Evolutionary conservation across 805 yeast genomes (phyloP), one percentile per base, ranked within the genome.

Genomic region (Saccharomyces kudriavzevii): DNA sequence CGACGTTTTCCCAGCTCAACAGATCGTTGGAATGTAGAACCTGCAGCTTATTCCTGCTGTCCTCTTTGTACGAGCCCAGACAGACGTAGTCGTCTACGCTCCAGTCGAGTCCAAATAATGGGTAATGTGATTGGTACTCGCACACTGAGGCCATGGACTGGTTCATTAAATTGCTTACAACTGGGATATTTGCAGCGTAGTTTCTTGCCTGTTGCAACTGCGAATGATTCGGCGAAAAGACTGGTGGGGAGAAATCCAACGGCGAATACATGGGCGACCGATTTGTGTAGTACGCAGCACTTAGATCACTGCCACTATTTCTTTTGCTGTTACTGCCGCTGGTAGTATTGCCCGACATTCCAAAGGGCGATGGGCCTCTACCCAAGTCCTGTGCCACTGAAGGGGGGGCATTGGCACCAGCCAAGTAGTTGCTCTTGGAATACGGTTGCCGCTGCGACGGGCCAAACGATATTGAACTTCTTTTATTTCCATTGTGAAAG

Each of bases 1-100:
- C 60, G 2, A 66, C 59, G 25, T 58, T 60, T 17, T 89, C 97
- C 98, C 94, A 74, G 84, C 96, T 63, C 85, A 87, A 11, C 87
- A 83, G 4, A 80, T 76, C 54, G 0, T 64, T 47, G 0, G 79
- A 78, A 48, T 71, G 69, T 9, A 79, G 57, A 0, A 85, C 68
- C 62, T 82, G 83, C 26, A 90, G 66, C 58, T 80, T 80, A 69
- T 91, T 91, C 45, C 76, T 73, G 27, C 82, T 73, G 50, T 89
- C 96, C 67, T 91, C 97, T 54, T 87, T 79, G 65, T 83, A 89
- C 0, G 96, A 79, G 11, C 72, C 68, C 25, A 69, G 48, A 22
- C 67, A 61, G 10, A 68, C 66, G 24, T 61, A 58, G 54, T 69
- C 71, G 40, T 67, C 69, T 26, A 50, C 52, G 50, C 67, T 64